Evolutionary conservation across 306 rosid species (phyloP).

Genomic region (Astragalus glycyphyllos): DNA sequence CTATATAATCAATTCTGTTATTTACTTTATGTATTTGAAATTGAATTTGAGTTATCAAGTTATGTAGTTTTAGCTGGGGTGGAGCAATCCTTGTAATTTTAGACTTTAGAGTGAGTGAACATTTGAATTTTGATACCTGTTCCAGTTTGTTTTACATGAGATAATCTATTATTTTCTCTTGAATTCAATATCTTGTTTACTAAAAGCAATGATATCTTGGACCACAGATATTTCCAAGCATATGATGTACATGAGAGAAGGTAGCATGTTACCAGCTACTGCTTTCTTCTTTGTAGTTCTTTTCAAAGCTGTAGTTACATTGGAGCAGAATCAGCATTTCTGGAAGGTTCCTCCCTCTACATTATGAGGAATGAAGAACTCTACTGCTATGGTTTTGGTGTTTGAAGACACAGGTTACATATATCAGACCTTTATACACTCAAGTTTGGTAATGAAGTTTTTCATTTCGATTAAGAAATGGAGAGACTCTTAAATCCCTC

Average conservation of each 20-base stretch:
- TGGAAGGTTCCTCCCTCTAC: background rate
- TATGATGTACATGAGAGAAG: constrained; percentile 19
- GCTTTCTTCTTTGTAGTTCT: too few species aligned
- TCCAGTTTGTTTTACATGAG: background rate
- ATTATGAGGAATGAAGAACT: too few species aligned
- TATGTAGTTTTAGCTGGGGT: background rate
- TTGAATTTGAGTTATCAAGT: background rate
- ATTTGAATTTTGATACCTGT: background rate
- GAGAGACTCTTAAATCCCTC: too few species aligned
- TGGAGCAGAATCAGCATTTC: constrained; percentile 8
- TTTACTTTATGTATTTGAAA: background rate
- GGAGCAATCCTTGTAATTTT: background rate
- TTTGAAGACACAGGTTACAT: too few species aligned
- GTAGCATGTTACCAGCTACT: too few species aligned
- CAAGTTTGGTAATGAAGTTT: too few species aligned
- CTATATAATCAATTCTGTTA: background rate
- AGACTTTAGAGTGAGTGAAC: background rate
- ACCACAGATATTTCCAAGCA: background rate
- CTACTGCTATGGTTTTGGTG: too few species aligned
- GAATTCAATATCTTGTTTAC: constrained; percentile 1
- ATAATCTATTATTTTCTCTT: background rate
- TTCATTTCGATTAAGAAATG: too few species aligned
- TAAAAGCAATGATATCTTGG: constrained; percentile 26
- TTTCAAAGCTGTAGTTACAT: too few species aligned
- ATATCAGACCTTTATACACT: too few species aligned